These are phyloP conservation scores for Arthrobotrys sinensis DNA, from an alignment of 2,329 filamentous ascomycete species.

Conservation along the genomic window DNA sequence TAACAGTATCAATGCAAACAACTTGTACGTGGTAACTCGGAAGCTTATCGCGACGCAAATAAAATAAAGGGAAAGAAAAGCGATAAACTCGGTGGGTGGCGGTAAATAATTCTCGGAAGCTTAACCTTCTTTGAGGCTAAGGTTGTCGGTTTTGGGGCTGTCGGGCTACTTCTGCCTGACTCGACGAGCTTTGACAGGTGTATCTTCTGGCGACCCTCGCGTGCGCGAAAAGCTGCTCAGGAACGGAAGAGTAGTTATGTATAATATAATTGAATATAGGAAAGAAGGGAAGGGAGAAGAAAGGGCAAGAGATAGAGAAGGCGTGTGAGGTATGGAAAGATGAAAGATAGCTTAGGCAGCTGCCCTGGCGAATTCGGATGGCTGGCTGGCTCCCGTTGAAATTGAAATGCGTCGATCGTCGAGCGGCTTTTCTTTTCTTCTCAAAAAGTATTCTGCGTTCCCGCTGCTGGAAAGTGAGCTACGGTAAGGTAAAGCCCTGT, in stretches of 20 bases:
- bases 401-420: conserved; percentile 54
- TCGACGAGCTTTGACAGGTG: background rate
- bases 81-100: conserved; percentile 23
- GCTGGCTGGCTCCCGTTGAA: conserved; percentile 37
- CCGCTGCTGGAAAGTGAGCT: conserved; percentile 8
- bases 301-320: background rate
- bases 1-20: conserved; percentile 13
- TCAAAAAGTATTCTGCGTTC: conserved; percentile 13
- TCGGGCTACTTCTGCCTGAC: background rate
- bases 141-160: background rate
- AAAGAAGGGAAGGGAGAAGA: conserved; percentile 3
- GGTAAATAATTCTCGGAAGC: conserved; percentile 48
- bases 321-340: conserved; percentile 5
- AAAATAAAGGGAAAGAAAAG: background rate
- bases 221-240: background rate
- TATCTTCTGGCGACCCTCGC: background rate
- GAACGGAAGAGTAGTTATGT: background rate
- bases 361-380: conserved; percentile 43
- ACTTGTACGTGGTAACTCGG: background rate
- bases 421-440: background rate
- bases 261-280: background rate
- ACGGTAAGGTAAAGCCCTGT: background rate
- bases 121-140: conserved; percentile 35
- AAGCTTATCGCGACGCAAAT: conserved; percentile 39
- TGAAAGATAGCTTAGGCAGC: conserved; percentile 40